Conservation (phyloP, 2,329 filamentous ascomycete genomes). For the Aspergillus proliferans region DNA sequence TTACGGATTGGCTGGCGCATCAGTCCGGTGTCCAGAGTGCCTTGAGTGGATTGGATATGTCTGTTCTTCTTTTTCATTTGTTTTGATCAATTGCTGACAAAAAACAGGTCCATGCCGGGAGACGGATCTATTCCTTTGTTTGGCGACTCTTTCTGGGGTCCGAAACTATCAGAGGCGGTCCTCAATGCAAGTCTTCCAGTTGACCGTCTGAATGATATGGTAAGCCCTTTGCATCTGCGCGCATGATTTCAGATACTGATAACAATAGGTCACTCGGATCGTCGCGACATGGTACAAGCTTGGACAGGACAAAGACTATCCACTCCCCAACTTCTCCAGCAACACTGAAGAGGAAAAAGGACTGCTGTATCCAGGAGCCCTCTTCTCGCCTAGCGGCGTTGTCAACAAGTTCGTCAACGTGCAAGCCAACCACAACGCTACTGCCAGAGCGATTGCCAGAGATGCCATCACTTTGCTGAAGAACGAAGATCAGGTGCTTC, state of each 20-base stretch:
- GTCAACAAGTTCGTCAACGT: conserved; percentile 66
- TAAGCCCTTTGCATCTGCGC: conserved; percentile 7
- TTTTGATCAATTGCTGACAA: not conserved
- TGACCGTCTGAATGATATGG: conserved; percentile 50
- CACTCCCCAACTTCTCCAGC: conserved; percentile 53
- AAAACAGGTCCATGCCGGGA: conserved; percentile 52
- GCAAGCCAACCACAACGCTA: conserved; percentile 46
- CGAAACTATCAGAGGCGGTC: conserved; percentile 49
- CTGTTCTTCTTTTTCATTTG: not conserved
- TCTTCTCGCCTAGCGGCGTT: conserved; percentile 55
- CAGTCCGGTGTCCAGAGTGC: conserved; percentile 55
- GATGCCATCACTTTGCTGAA: conserved; percentile 58
- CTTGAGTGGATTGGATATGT: conserved; percentile 61
- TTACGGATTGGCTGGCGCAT: conserved; percentile 65
- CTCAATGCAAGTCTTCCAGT: conserved; percentile 54
- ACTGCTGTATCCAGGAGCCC: conserved; percentile 51
- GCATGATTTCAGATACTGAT: conserved; percentile 5
- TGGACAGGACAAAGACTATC: conserved; percentile 55
- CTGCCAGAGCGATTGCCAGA: conserved; percentile 47
- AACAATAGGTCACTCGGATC: conserved; percentile 45
- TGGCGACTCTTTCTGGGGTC: conserved; percentile 51
- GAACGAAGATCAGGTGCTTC: conserved; percentile 52
- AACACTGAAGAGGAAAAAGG: conserved; percentile 54
- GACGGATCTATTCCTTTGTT: conserved; percentile 49
- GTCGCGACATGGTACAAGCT: conserved; percentile 52